A percentile compares a stretch with the other conserved stretches of the same genome.
phyloP scores from a whole-genome alignment of 768 basidiomycete genomes.

The Boletales sp. region DNA sequence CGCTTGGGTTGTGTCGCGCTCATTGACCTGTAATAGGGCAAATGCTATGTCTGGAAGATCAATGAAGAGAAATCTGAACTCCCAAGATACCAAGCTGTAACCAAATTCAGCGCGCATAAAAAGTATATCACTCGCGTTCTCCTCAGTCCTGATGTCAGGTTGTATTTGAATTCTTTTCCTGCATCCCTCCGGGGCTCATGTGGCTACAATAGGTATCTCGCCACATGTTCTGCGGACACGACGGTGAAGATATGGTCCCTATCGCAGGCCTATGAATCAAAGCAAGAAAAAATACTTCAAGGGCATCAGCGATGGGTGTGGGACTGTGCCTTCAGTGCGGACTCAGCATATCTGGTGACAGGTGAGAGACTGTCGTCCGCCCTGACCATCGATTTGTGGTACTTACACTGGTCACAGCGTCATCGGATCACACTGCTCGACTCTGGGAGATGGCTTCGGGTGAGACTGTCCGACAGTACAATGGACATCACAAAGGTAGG shows the following conservation, averaged over 20 bases:
- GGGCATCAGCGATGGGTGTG: conserved; percentile 99
- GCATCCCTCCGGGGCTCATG: conserved; percentile 12
- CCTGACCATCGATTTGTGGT: conserved; percentile 8
- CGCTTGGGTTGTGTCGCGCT: conserved; percentile 8
- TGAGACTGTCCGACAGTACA: conserved; percentile 34
- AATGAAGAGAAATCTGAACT: conserved; percentile 71
- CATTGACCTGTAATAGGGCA: conserved; percentile 56
- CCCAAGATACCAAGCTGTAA: conserved; percentile 84
- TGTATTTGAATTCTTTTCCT: conserved; percentile 10
- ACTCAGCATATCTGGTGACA: conserved; percentile 97
- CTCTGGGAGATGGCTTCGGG: conserved; percentile 93
- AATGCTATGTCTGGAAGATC: conserved; percentile 97
- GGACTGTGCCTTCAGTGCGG: conserved; percentile 99
- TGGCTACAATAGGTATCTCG: conserved; percentile 65
- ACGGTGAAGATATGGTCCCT: conserved; percentile 98
- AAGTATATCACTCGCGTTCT: conserved; percentile 26
- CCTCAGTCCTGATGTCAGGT: conserved; percentile 72
- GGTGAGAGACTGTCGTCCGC: conserved; percentile 45
- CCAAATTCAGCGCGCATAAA: conserved; percentile 88
- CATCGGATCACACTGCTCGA: conserved; percentile 95
- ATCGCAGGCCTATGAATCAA: conserved; percentile 81
- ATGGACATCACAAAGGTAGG: conserved; percentile 90
- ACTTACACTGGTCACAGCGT: conserved; percentile 51
- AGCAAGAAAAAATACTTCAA: conserved; percentile 78
- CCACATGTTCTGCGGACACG: conserved; percentile 86